Conservation (phyloP, 352 stramenopile genomes). For the Halophytophthora batemanensis region DNA sequence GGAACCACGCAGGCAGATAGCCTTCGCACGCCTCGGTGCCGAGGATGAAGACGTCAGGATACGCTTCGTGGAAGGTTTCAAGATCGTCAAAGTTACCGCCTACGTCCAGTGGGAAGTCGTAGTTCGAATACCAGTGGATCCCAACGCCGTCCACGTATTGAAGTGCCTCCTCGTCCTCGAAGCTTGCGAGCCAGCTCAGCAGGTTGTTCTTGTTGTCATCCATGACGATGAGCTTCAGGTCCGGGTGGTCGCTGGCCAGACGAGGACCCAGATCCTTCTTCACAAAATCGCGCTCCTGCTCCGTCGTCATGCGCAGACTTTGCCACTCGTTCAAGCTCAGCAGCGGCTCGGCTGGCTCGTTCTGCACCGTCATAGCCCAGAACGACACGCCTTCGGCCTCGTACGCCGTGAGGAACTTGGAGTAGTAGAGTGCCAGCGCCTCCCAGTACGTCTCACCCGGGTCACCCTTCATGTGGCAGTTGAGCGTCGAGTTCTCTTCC, state of each 20-base stretch:
- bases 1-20: slow-evolving; percentile 43
- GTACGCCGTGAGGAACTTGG: slow-evolving; percentile 87
- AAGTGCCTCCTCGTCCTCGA: slow-evolving; percentile 40
- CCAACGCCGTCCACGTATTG: slow-evolving; percentile 84
- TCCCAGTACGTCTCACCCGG: slow-evolving; percentile 65
- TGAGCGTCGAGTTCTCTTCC: slow-evolving; percentile 47
- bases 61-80: slow-evolving; percentile 46
- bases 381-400: slow-evolving; percentile 65
- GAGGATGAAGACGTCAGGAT: slow-evolving; percentile 76
- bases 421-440: slow-evolving; percentile 83
- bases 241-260: slow-evolving; percentile 61
- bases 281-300: slow-evolving; percentile 68
- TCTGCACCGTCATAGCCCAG: slow-evolving; percentile 86
- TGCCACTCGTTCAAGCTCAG: slow-evolving; percentile 54
- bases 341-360: slow-evolving; percentile 67
- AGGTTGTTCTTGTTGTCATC: slow-evolving; percentile 84
- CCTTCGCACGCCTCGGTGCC: slow-evolving; percentile 77
- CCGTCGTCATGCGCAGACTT: slow-evolving; percentile 47
- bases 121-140: slow-evolving; percentile 85
- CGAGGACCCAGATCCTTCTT: slow-evolving; percentile 75
- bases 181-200: slow-evolving; percentile 29
- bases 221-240: slow-evolving; percentile 78
- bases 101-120: slow-evolving; percentile 41
- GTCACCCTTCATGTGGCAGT: slow-evolving; percentile 53
- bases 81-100: slow-evolving; percentile 52